Conservation (phyloP, 2,329 filamentous ascomycete species). For the Pestalotiopsis sp. region DNA sequence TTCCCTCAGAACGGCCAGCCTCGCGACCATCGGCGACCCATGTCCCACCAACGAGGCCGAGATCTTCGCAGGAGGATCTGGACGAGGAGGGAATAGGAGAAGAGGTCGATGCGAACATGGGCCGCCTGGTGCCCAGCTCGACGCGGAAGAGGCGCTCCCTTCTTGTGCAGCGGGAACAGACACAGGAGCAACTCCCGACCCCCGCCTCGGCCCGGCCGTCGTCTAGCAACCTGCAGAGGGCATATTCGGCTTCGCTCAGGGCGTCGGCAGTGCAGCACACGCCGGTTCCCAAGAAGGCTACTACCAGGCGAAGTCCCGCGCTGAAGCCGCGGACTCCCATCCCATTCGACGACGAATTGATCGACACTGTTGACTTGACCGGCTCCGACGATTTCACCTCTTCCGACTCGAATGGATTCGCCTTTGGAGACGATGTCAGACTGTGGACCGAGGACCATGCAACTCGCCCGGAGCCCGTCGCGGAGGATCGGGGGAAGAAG, state of each 20-base stretch:
- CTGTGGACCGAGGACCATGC: slow-evolving; percentile 45
- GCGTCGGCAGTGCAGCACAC: slow-evolving; percentile 14
- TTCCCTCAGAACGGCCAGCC: slow-evolving; percentile 17
- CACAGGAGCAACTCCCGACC: slow-evolving; percentile 41
- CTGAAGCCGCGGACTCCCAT: slow-evolving; percentile 19
- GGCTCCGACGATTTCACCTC: slow-evolving; percentile 26
- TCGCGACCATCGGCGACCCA: slow-evolving; percentile 18
- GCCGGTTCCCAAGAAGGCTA: slow-evolving; percentile 22
- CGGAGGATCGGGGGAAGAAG: slow-evolving; percentile 45
- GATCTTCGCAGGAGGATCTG: slow-evolving; percentile 20
- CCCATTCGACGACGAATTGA: slow-evolving; percentile 25
- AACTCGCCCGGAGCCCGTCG: slow-evolving; percentile 35
- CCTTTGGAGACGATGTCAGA: slow-evolving; percentile 29
- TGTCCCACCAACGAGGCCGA: slow-evolving; percentile 20
- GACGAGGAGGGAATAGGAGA: slow-evolving; percentile 17
- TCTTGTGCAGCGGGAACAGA: slow-evolving; percentile 41
- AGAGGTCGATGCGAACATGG: slow-evolving; percentile 40
- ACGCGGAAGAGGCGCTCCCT: slow-evolving; percentile 46
- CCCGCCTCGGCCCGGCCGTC: slow-evolving; percentile 35
- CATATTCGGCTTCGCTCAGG: slow-evolving; percentile 35
- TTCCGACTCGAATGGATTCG: slow-evolving; percentile 25
- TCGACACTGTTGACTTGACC: slow-evolving; percentile 36
- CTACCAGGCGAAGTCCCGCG: slow-evolving; percentile 7
- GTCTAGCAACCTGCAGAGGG: slow-evolving; percentile 31
- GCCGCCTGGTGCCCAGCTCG: slow-evolving; percentile 42